Base-by-base conservation (phyloP, 2,329 filamentous ascomycete species). In the Aspergillus brunneoviolaceus region DNA sequence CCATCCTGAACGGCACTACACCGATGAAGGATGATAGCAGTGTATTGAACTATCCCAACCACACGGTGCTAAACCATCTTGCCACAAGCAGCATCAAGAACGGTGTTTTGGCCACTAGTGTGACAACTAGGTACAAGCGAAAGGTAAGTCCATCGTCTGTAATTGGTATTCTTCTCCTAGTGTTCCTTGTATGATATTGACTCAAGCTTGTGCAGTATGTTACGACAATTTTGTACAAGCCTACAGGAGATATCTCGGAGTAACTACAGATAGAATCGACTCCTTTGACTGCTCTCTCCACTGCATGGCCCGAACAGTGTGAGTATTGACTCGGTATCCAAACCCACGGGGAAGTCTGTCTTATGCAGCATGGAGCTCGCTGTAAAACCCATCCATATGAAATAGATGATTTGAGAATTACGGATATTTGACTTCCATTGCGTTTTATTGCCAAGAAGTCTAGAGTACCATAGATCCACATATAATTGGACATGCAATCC, bases 61-160 rank as follows among this genome's bases (percentile, higher is more conserved):
- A 99, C 72, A 97, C 95, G 0, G 92, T 98, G 33, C 80, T 99
- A 64, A 99, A 99, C 68, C 95, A 99, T 76, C 81, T 99, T 67
- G 94, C 94, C 52, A 99, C 95, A 3, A 98, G 94, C 77, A 97
- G 93, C 76, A 99, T 99, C 77, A 97, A 96, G 81, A 92, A 96
- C 67, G 93, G 94, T 64, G 91, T 98, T 27, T 82, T 99, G 65
- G 95, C 95, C 35, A 96, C 96, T 5, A 97, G 93, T 71, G 94
- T 92, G 14, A 99, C 95, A 5, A 99, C 95, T n/a, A 85, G 95
- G 75, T 99, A 98, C 76, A 96, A 92, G 80, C 89, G 91, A 77
- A 99, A 99, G 75, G 79, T 80, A 68, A 61, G 70, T 62, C 39
- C 12, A 29, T 19, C 10, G 55, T 3, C 4, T 27, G 5, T 3